A percentile compares a stretch with the other conserved stretches of the same genome.
Evolutionary conservation across 805 yeast species (phyloP).

Genomic region (Saturnispora galanensis): DNA sequence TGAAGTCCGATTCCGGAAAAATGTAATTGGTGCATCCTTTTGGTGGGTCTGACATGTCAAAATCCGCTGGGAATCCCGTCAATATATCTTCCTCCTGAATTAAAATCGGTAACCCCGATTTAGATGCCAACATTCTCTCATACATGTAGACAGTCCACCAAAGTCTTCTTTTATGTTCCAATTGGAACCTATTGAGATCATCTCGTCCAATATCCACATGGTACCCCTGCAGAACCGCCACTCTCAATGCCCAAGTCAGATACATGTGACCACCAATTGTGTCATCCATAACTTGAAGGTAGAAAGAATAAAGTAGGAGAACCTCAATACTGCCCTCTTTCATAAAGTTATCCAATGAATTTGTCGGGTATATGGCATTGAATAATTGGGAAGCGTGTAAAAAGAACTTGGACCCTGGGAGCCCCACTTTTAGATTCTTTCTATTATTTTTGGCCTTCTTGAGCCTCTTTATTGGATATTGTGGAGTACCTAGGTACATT

Average conservation of each 20-base stretch:
- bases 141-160: conserved; percentile 35
- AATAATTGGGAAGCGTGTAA: conserved; percentile 72
- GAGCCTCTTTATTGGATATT: conserved; percentile 41
- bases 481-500: conserved; percentile 71
- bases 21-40: conserved; percentile 53
- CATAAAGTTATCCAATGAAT: conserved; percentile 57
- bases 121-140: conserved; percentile 67
- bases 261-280: conserved; percentile 75
- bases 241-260: conserved; percentile 65
- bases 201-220: conserved; percentile 77
- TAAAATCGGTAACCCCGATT: conserved; percentile 71
- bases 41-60: conserved; percentile 55
- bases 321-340: conserved; percentile 77
- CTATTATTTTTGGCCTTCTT: conserved; percentile 10
- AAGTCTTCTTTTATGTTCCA: conserved; percentile 37
- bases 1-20: conserved; percentile 70
- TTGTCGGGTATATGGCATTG: conserved; percentile 69
- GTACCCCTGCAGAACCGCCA: conserved; percentile 65
- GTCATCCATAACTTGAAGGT: conserved; percentile 75
- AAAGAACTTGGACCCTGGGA: conserved; percentile 75
- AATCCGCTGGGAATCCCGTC: conserved; percentile 65
- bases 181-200: conserved; percentile 38
- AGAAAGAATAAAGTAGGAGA: conserved; percentile 63
- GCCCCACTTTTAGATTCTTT: conserved; percentile 17
- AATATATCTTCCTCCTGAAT: conserved; percentile 77